phyloP scores from a whole-genome alignment of 2,329 filamentous ascomycete species.

The Xylariaceae sp. region DNA sequence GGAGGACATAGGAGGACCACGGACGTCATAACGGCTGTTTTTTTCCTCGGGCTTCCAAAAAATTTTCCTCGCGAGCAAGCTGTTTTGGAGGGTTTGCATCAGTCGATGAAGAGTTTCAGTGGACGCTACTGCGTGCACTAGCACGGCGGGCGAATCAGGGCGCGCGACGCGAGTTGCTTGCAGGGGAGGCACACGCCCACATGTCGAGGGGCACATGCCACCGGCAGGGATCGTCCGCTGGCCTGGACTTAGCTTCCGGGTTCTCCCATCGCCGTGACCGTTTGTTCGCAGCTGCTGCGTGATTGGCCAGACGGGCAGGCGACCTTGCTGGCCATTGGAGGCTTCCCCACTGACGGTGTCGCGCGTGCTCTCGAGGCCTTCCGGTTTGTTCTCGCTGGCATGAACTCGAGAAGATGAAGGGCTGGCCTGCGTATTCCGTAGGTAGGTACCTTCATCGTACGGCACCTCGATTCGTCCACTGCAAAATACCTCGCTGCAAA shows the following conservation, averaged over 20 bases:
- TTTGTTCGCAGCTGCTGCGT: neutral
- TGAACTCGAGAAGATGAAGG: too few relatives aligned
- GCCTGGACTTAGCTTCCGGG: conserved; percentile 30
- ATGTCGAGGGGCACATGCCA: neutral
- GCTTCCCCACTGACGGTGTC: conserved; percentile 13
- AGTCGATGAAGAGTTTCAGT: neutral
- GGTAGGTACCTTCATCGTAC: neutral
- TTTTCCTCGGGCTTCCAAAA: neutral
- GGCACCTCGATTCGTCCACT: neutral
- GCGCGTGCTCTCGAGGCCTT: conserved; percentile 16
- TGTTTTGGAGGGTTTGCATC: neutral
- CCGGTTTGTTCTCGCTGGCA: conserved; percentile 21
- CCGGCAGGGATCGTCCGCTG: conserved; percentile 22
- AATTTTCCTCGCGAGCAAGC: neutral
- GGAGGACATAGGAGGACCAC: too few relatives aligned
- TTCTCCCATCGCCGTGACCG: conserved; percentile 24
- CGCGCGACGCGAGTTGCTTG: neutral
- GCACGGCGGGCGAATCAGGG: too few relatives aligned
- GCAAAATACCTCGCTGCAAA: too few relatives aligned
- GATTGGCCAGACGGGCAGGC: conserved; percentile 23
- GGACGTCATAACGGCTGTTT: neutral
- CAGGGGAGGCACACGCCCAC: conserved; percentile 4
- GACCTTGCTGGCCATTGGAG: conserved; percentile 6
- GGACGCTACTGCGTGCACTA: too few relatives aligned
- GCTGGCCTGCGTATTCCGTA: too few relatives aligned